Evolutionary conservation across 805 yeast species (phyloP).

Genomic region (Sungouiozyma ichnusensis): DNA sequence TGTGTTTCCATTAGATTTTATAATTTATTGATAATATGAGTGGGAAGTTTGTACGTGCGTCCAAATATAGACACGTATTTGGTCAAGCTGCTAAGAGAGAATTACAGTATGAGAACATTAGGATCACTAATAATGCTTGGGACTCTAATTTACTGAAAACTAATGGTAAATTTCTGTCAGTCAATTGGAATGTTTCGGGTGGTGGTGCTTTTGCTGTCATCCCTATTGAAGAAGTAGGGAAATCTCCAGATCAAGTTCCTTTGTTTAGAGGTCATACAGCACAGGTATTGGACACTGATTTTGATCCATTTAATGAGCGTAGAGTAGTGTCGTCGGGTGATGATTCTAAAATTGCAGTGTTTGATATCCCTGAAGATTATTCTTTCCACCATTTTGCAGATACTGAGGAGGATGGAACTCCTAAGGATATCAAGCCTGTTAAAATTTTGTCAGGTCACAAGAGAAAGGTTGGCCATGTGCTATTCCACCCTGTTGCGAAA

Average conservation of each 20-base stretch:
- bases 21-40: slow-evolving; percentile 32
- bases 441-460: slow-evolving; percentile 74
- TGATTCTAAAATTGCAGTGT: slow-evolving; percentile 69
- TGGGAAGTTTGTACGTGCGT: slow-evolving; percentile 89
- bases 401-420: slow-evolving; percentile 43
- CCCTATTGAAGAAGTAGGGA: slow-evolving; percentile 79
- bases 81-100: slow-evolving; percentile 69
- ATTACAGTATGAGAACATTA: slow-evolving; percentile 39
- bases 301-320: slow-evolving; percentile 79
- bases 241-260: slow-evolving; percentile 87
- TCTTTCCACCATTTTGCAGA: slow-evolving; percentile 52
- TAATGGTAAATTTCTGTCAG: slow-evolving; percentile 76
- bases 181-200: slow-evolving; percentile 91
- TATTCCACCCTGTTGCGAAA: slow-evolving; percentile 80
- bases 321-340: slow-evolving; percentile 73
- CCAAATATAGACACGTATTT: slow-evolving; percentile 91
- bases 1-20: not conserved
- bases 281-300: slow-evolving; percentile 89
- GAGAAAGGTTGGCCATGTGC: slow-evolving; percentile 87
- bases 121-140: slow-evolving; percentile 86
- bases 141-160: slow-evolving; percentile 84
- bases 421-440: slow-evolving; percentile 61
- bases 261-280: slow-evolving; percentile 94
- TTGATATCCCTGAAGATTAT: slow-evolving; percentile 81
- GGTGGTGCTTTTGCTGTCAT: slow-evolving; percentile 97